Evolutionary conservation across 2,329 filamentous ascomycete genomes (phyloP), one percentile per base, ranked within the genome.

Genomic region (Ophiostoma fasciatum): DNA sequence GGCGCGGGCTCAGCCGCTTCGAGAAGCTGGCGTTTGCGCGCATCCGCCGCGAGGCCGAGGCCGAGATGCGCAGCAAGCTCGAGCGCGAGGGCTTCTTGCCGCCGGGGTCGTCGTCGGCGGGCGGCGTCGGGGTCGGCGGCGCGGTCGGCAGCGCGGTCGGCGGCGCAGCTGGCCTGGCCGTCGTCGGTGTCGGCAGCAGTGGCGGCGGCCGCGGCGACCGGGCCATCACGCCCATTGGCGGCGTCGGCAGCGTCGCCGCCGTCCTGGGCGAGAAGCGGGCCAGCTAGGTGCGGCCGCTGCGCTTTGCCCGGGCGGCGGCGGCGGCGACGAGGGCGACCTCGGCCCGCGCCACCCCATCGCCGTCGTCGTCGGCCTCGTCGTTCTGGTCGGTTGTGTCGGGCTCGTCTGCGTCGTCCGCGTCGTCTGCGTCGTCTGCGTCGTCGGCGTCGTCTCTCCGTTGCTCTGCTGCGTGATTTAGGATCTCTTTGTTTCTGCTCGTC

Each of bases 11-110:
- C 33, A 90, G 85, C 39, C 68, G 83, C 30, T 98, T 94, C 52
- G 79, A 87, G 47, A 92, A 88, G 58, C 59, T 93, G 44, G 88
- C 82, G 4, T 94, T 80, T 50, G 77, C 80, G 46, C 71, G 88
- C 33, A 75, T 92, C 33, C 77, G 79, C 53, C 70, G 78, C 41
- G 84, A 74, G 46, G 57, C 60, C 7, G 71, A 76, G 33, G 57
- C 59, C 2, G 71, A 74, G 47, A 56, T 57, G 55, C 62, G 55
- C 38, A 54, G 49, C 21, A 63, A 59, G 51, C 48, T 61, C 27
- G 64, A 65, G 44, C 63, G 59, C 45, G 64, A 64, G 19, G 59
- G 57, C 2, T 45, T 58, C 33, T 53, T 48, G 34, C 48, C 55
- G 28, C 55, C 23, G 23, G 31, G 22, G 25, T 19, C 31, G 15